Percentiles rank a stretch among this genome's conserved stretches.
Evolutionary conservation across 2,329 filamentous ascomycete genomes (phyloP).

Genomic region (Fusarium sp.): DNA sequence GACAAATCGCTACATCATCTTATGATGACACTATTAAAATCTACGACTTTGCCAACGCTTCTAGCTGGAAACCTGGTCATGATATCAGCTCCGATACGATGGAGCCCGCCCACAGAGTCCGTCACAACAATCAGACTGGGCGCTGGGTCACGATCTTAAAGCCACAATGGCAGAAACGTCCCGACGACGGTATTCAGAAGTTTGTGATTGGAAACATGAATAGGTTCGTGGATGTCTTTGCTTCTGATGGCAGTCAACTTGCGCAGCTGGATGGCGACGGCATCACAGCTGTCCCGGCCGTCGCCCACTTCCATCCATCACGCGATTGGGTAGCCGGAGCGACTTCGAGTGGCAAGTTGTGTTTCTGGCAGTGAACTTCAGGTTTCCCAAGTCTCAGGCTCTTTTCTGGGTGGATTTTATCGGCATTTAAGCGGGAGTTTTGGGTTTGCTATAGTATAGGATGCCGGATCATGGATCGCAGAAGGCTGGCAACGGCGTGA

Average conservation of each 20-base stretch:
- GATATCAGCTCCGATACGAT: conserved; percentile 74
- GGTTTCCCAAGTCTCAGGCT: neutral
- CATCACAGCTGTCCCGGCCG: conserved; percentile 94
- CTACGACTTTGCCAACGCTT: conserved; percentile 79
- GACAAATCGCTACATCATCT: conserved; percentile 90
- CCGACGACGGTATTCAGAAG: conserved; percentile 84
- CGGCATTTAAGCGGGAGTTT: conserved; percentile 42
- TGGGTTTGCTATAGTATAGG: conserved; percentile 24
- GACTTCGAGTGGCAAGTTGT: conserved; percentile 92
- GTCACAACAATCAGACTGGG: conserved; percentile 96
- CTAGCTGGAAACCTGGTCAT: conserved; percentile 71
- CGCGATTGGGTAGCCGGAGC: conserved; percentile 94
- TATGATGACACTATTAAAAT: conserved; percentile 98
- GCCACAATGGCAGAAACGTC: conserved; percentile 89
- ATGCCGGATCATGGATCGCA: conserved; percentile 13
- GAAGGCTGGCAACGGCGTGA: conserved; percentile 1
- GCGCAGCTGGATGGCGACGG: conserved; percentile 90
- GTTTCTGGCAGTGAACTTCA: conserved; percentile 82
- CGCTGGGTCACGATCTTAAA: conserved; percentile 89
- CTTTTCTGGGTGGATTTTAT: conserved; percentile 3
- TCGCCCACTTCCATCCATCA: conserved; percentile 89
- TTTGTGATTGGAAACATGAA: conserved; percentile 99
- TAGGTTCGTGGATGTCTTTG: conserved; percentile 93
- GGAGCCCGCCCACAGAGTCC: conserved; percentile 77
- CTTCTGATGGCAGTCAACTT: conserved; percentile 85